Evolutionary conservation across 805 yeast species (phyloP), one percentile per base, ranked within the genome.

Genomic region (Yarrowia osloensis): DNA sequence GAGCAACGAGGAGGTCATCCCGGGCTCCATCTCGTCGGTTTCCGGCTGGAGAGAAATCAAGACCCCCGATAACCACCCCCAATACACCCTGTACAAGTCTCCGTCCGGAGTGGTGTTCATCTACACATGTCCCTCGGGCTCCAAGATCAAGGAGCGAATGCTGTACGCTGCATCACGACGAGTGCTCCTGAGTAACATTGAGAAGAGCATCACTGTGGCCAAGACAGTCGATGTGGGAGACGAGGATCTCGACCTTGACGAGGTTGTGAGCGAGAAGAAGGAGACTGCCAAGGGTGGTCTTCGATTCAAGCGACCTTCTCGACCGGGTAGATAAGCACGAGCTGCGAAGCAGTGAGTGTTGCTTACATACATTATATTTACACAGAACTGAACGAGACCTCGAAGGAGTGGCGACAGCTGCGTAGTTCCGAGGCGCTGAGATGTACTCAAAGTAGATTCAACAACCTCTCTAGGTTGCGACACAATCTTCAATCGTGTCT

Each of bases 121-220:
- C 35, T 91, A 91, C 75, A 83, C 94, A 8, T 93, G 97, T 76
- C 98, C 99, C 3, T 86, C 96, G 0, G 92, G 93, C 1, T 88
- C 97, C 49, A 88, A 87, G 77, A 95, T 95, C 46, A 89, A 88
- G 76, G 95, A 92, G 65, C 84, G 98, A 72, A 94, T 94, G 98
- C 76, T 92, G 62, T 91, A 92, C 74, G 98, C 99, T 0, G 85
- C 97, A 2, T 88, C 88, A 69, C 88, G 81, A 28, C 70, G 72
- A 46, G 71, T 77, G 7, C 71, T 79, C n/a, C 66, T 75, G 28
- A 70, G 70, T 24, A 71, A 67, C 40, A 71, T 77, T 28, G 70
- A 73, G 67, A 50, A 54, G 28, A 33, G 29, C 21, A 29, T 47
- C 37, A 49, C 26, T 12, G 59, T 49, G n/a, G 9, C 47, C 59